These are phyloP conservation scores for Noccaea caerulescens DNA, from an alignment of 345 rosid species.

Conservation along the genomic window DNA sequence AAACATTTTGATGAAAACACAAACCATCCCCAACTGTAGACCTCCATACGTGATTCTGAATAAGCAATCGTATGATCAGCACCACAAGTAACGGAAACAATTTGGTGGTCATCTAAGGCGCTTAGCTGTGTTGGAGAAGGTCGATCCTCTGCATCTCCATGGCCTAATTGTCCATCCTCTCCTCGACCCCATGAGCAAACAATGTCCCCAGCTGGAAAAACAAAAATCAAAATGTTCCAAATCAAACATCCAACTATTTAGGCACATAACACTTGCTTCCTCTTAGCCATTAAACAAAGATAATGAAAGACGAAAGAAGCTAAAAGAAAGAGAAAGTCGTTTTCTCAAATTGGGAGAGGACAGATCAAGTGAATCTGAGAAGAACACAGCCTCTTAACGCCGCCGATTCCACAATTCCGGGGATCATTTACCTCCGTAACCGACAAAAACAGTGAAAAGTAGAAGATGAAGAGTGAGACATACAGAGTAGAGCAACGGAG, in stretches of 20 bases:
- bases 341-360: neutral
- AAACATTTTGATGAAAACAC: conserved; percentile 20
- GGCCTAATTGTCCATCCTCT: conserved; percentile 98
- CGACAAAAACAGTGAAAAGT: conserved; percentile 15
- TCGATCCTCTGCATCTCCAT: conserved; percentile 92
- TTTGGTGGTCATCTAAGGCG: conserved; percentile 65
- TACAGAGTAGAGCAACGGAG: conserved; percentile 92
- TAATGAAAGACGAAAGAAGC: neutral
- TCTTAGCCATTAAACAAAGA: too few species aligned
- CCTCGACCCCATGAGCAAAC: conserved; percentile 99
- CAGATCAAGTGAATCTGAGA: conserved; percentile 35
- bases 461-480: conserved; percentile 22
- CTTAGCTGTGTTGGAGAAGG: conserved; percentile 77
- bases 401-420: conserved; percentile 18
- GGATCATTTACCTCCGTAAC: conserved; percentile 1
- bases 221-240: conserved; percentile 5
- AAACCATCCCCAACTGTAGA: conserved; percentile 94
- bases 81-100: conserved; percentile 79
- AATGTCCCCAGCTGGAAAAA: conserved; percentile 75
- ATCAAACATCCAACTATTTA: conserved; percentile 9
- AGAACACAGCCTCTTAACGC: conserved; percentile 9
- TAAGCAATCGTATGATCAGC: conserved; percentile 95
- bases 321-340: neutral
- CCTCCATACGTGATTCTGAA: conserved; percentile 63
- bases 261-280: neutral